Percentiles rank a stretch among this genome's conserved stretches.
These are phyloP conservation scores for Hirschfeldia incana DNA, from an alignment of 345 rosid genomes.

Conservation along the genomic window DNA sequence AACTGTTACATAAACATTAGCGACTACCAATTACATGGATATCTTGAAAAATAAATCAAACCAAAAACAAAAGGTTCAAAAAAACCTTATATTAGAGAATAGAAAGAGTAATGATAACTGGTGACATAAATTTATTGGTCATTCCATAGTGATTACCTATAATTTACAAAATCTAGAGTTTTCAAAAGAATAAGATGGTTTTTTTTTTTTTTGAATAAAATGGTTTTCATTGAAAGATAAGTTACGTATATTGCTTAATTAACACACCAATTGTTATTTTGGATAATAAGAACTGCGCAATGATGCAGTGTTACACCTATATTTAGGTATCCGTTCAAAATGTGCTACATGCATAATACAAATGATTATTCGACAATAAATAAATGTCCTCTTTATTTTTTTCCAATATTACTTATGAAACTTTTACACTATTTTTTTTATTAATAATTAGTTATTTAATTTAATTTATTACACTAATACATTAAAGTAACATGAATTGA, in stretches of 20 bases:
- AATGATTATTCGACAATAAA: too few species aligned
- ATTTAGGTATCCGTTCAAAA: not conserved
- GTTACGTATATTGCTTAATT: not conserved
- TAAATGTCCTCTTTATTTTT: too few species aligned
- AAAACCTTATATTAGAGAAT: not conserved
- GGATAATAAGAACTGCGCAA: not conserved
- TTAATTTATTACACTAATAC: not conserved
- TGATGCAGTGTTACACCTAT: not conserved
- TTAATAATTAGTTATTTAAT: not conserved
- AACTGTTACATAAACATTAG: not conserved
- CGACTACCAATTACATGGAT: not conserved
- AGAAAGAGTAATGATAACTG: not conserved
- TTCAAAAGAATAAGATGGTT: not conserved
- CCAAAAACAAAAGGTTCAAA: too few species aligned
- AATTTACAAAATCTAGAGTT: not conserved
- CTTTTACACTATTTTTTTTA: not conserved
- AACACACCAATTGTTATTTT: not conserved
- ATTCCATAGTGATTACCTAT: not conserved
- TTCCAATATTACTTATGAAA: too few species aligned
- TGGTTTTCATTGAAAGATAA: not conserved
- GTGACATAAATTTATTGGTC: not conserved
- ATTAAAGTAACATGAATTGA: not conserved
- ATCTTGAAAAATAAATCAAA: not conserved
- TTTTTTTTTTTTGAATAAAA: too few species aligned
- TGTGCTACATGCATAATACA: not conserved